These are phyloP conservation scores for Echeveria elegans DNA, from an alignment of 164 flowering plant genomes.

Conservation along the genomic window DNA sequence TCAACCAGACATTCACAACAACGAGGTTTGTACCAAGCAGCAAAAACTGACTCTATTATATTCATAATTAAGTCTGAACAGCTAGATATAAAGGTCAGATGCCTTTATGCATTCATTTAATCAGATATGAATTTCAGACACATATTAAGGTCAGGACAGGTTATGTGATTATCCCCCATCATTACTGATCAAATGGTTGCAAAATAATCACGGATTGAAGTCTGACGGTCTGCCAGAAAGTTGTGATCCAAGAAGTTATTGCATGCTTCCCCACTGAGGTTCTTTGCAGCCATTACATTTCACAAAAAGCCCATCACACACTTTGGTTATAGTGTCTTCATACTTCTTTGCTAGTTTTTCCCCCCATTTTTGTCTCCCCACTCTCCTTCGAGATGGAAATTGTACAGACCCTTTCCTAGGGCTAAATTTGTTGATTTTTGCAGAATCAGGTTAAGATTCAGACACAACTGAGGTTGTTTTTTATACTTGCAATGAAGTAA, in stretches of 20 bases:
- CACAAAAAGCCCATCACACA: constrained; percentile 7
- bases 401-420: background rate
- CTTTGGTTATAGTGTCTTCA: background rate
- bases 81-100: background rate
- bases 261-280: constrained; percentile 49
- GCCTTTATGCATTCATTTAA: background rate
- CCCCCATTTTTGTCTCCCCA: constrained; percentile 1
- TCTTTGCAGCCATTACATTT: constrained; percentile 83
- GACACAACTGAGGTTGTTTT: background rate
- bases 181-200: constrained; percentile 62
- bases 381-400: background rate
- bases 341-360: constrained; percentile 6
- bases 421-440: background rate
- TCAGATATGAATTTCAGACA: background rate
- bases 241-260: constrained; percentile 85
- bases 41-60: too few species aligned
- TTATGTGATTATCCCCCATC: constrained; percentile 65
- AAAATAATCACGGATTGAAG: constrained; percentile 65
- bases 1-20: too few species aligned
- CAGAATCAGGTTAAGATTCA: background rate
- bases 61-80: too few species aligned
- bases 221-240: constrained; percentile 66
- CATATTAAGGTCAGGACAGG: background rate
- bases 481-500: background rate
- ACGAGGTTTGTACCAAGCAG: too few species aligned